Conservation (phyloP, 2,329 filamentous ascomycete genomes). For the Bipolaris bicolor region DNA sequence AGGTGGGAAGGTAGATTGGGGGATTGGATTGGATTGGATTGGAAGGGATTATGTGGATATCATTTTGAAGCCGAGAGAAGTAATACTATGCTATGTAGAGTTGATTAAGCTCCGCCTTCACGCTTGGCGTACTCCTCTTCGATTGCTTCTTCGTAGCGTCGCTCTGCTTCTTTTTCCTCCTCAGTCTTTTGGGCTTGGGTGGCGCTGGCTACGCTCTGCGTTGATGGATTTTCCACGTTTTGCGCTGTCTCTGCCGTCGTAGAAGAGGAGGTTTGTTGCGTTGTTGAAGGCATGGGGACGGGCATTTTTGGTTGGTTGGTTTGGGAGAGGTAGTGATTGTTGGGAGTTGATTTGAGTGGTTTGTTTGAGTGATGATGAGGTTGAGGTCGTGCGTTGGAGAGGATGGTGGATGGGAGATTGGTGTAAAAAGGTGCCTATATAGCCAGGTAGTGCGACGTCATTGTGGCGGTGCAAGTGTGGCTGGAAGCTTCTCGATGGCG, state of each 20-base stretch:
- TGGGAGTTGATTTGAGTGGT: neutral
- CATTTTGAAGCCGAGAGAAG: neutral
- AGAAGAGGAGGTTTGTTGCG: constrained; percentile 25
- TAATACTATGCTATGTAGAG: no score
- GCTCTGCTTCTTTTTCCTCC: constrained; percentile 43
- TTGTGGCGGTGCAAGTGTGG: constrained; percentile 38
- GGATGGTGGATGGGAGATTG: neutral
- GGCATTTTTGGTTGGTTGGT: constrained; percentile 22
- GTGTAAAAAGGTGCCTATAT: neutral
- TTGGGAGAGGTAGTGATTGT: neutral
- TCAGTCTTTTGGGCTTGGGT: constrained; percentile 36
- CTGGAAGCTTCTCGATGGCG: constrained; percentile 25
- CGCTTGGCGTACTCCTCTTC: constrained; percentile 51
- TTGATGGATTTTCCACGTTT: constrained; percentile 28
- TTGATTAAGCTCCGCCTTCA: constrained; percentile 48
- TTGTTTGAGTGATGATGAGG: neutral
- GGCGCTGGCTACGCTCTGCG: constrained; percentile 38
- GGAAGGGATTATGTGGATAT: neutral
- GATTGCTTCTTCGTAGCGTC: constrained; percentile 47
- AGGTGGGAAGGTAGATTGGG: no score
- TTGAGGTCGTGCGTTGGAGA: neutral
- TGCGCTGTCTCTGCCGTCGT: constrained; percentile 35
- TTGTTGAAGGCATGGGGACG: constrained; percentile 34
- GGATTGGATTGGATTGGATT: no score
- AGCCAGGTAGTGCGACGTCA: constrained; percentile 23